A percentile compares a stretch with the other conserved stretches of the same genome.
phyloP scores from a whole-genome alignment of 1,139 yeast species.

The Suhomyces terraborum region DNA sequence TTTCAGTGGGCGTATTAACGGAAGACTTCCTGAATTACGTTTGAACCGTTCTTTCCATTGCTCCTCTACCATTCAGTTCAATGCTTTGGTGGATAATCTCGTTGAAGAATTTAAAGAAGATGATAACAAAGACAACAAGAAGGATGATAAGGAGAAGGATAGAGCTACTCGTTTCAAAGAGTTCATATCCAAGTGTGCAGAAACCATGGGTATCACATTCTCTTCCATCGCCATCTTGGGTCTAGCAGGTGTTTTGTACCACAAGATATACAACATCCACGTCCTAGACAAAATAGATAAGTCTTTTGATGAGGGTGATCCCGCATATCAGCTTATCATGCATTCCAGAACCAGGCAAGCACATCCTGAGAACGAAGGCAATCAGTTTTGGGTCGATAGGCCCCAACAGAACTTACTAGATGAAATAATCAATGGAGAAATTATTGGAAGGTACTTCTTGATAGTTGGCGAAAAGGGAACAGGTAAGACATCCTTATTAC shows the following conservation, averaged over 20 bases:
- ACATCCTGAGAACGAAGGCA: slow-evolving; percentile 28
- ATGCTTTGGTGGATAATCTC: slow-evolving; percentile 25
- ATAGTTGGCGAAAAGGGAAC: slow-evolving; percentile 86
- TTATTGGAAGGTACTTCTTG: slow-evolving; percentile 68
- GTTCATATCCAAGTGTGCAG: slow-evolving; percentile 56
- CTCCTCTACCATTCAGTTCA: slow-evolving; percentile 6
- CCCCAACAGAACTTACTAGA: slow-evolving; percentile 69
- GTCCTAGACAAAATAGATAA: slow-evolving; percentile 64
- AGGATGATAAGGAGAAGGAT: slow-evolving; percentile 15
- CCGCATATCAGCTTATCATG: slow-evolving; percentile 60
- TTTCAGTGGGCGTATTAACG: background rate
- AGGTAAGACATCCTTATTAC: slow-evolving; percentile 73
- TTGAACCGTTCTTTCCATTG: slow-evolving; percentile 2
- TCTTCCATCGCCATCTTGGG: slow-evolving; percentile 75
- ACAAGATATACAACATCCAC: slow-evolving; percentile 58
- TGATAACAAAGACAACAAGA: slow-evolving; percentile 13
- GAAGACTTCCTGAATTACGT: background rate
- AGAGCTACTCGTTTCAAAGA: slow-evolving; percentile 24
- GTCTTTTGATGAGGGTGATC: slow-evolving; percentile 71
- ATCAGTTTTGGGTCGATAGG: slow-evolving; percentile 62
- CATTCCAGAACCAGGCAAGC: slow-evolving; percentile 45
- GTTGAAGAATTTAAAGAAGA: slow-evolving; percentile 18
- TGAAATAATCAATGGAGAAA: slow-evolving; percentile 62
- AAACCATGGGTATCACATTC: slow-evolving; percentile 73
- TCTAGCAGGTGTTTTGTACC: slow-evolving; percentile 71